Evolutionary conservation across 352 stramenopile genomes (phyloP).

Genomic region (Aphanomyces astaci): DNA sequence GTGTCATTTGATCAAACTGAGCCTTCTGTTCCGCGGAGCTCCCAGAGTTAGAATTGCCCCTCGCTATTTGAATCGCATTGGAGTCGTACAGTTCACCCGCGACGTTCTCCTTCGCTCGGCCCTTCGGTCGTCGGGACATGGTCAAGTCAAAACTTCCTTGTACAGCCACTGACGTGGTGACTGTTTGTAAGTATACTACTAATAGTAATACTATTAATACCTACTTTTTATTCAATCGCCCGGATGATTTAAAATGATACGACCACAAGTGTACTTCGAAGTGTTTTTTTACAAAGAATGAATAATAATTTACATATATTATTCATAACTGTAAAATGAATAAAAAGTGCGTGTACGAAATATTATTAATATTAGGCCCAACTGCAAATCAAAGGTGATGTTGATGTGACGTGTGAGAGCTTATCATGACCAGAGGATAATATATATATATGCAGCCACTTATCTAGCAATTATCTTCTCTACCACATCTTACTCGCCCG

Average conservation of each 20-base stretch:
- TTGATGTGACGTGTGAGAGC: too few species aligned
- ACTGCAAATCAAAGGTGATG: too few species aligned
- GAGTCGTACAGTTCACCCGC: conserved; percentile 78
- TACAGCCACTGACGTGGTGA: neutral
- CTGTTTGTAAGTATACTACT: neutral
- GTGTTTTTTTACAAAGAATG: too few species aligned
- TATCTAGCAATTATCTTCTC: neutral
- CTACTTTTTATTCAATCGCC: too few species aligned
- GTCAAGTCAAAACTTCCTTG: neutral
- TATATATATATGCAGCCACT: conserved; percentile 7
- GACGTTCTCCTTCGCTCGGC: conserved; percentile 63
- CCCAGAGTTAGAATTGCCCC: conserved; percentile 25
- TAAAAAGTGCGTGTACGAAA: too few species aligned
- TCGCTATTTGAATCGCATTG: conserved; percentile 47
- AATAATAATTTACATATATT: too few species aligned
- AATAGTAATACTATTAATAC: neutral
- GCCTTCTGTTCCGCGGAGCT: conserved; percentile 39
- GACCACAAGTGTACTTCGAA: too few species aligned
- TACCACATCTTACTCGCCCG: conserved; percentile 2
- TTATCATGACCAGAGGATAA: too few species aligned
- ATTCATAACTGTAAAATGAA: too few species aligned
- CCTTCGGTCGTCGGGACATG: conserved; percentile 35
- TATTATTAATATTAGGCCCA: too few species aligned
- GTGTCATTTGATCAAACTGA: conserved; percentile 48
- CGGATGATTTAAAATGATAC: too few species aligned